Conservation (phyloP, 148 eudicot genomes). For the Dysphania ambrosioides region DNA sequence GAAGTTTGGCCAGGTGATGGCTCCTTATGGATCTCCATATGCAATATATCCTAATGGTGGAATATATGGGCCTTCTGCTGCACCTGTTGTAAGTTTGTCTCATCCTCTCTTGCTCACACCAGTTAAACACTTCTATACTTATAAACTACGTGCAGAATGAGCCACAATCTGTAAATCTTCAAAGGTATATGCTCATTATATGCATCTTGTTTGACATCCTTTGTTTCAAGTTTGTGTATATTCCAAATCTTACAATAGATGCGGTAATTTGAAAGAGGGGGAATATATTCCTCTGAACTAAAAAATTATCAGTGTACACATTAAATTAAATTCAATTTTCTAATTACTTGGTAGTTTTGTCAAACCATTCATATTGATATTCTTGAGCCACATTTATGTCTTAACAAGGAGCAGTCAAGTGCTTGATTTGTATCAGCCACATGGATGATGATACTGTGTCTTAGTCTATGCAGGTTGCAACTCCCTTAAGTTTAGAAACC, state of each 20-base stretch:
- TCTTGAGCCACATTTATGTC: not conserved
- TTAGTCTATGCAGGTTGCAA: conserved; percentile 41
- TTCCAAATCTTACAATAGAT: not conserved
- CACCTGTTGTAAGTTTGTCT: conserved; percentile 43
- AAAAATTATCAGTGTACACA: not conserved
- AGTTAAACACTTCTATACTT: not conserved
- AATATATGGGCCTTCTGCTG: conserved; percentile 48
- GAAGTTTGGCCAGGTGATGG: conserved; percentile 39
- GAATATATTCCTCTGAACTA: not conserved
- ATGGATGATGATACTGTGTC: conserved; percentile 26
- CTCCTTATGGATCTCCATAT: conserved; percentile 61
- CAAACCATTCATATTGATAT: not conserved
- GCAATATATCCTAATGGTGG: conserved; percentile 57
- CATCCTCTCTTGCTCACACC: conserved; percentile 6
- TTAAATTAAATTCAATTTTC: not conserved
- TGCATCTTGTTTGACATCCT: not conserved
- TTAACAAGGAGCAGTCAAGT: not conserved
- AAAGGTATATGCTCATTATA: not conserved
- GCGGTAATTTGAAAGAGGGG: not conserved
- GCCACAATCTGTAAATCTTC: not conserved
- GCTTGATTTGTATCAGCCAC: too few relatives aligned
- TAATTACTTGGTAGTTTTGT: not conserved
- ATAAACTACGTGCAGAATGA: not conserved
- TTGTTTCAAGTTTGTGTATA: conserved; percentile 8
- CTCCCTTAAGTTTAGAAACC: conserved; percentile 43